Conservation (phyloP, 2,329 filamentous ascomycete genomes). For the Sarocladiaceae sp. region DNA sequence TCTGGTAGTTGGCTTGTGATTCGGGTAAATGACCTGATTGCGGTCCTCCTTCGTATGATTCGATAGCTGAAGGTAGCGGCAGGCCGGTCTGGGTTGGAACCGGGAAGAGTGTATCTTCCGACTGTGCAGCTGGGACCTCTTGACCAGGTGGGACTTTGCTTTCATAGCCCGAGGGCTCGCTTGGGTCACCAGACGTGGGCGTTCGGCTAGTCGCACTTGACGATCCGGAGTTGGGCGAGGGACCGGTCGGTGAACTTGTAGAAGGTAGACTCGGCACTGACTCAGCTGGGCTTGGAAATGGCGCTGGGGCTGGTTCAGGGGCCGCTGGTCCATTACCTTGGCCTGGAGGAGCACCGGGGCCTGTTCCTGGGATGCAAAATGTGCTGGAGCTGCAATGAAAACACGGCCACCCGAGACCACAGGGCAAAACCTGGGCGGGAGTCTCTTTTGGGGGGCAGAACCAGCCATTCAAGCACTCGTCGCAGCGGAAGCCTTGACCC, state of each 20-base stretch:
- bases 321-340: not conserved
- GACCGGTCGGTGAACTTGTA: too few relatives aligned
- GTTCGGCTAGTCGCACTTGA: too few relatives aligned
- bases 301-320: not conserved
- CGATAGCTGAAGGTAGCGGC: too few relatives aligned
- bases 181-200: too few relatives aligned
- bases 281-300: not conserved
- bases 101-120: too few relatives aligned
- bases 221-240: too few relatives aligned
- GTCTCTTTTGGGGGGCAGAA: slow-evolving; percentile 26
- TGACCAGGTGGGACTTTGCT: too few relatives aligned
- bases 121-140: too few relatives aligned
- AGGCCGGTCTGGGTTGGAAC: too few relatives aligned
- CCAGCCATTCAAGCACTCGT: slow-evolving; percentile 24
- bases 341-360: not conserved
- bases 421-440: slow-evolving; percentile 21
- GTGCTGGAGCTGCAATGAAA: slow-evolving; percentile 23
- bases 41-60: not conserved
- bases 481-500: slow-evolving; percentile 20
- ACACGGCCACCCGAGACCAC: slow-evolving; percentile 25
- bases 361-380: slow-evolving; percentile 18
- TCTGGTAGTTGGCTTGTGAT: not conserved
- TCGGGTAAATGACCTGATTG: not conserved
- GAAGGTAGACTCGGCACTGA: too few relatives aligned
- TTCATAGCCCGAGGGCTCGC: too few relatives aligned